phyloP scores from a whole-genome alignment of 1,139 yeast species.

The Nematodospora anomalae region DNA sequence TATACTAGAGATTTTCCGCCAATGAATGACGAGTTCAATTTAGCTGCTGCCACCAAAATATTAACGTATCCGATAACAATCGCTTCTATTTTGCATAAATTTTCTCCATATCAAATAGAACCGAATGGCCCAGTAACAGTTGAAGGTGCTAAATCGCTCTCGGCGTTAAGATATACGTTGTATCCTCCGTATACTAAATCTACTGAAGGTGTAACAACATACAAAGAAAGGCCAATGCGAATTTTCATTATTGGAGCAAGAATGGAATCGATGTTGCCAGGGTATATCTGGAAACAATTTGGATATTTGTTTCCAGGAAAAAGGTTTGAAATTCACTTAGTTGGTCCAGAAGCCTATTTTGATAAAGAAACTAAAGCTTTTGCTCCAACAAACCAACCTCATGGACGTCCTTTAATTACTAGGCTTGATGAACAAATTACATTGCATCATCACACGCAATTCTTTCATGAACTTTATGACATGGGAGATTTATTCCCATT shows the following conservation, averaged over 20 bases:
- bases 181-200: conserved; percentile 61
- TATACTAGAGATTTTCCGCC: conserved; percentile 92
- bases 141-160: conserved; percentile 89
- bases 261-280: conserved; percentile 91
- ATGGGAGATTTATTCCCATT: conserved; percentile 95
- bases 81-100: conserved; percentile 78
- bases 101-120: conserved; percentile 75
- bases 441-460: conserved; percentile 82
- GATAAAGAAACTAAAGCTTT: conserved; percentile 52
- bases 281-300: conserved; percentile 94
- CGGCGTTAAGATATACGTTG: conserved; percentile 86
- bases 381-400: conserved; percentile 37
- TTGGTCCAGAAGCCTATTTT: conserved; percentile 89
- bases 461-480: conserved; percentile 86
- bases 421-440: conserved; percentile 76
- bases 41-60: conserved; percentile 94
- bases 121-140: conserved; percentile 87
- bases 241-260: conserved; percentile 88
- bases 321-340: conserved; percentile 81
- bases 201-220: conserved; percentile 39
- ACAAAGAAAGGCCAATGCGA: conserved; percentile 87
- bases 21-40: conserved; percentile 94
- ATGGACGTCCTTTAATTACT: conserved; percentile 64
- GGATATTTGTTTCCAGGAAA: conserved; percentile 82
- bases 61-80: conserved; percentile 90